phyloP scores from a whole-genome alignment of 371 early-diverging fungal species.

The Actinomucor elegans region DNA sequence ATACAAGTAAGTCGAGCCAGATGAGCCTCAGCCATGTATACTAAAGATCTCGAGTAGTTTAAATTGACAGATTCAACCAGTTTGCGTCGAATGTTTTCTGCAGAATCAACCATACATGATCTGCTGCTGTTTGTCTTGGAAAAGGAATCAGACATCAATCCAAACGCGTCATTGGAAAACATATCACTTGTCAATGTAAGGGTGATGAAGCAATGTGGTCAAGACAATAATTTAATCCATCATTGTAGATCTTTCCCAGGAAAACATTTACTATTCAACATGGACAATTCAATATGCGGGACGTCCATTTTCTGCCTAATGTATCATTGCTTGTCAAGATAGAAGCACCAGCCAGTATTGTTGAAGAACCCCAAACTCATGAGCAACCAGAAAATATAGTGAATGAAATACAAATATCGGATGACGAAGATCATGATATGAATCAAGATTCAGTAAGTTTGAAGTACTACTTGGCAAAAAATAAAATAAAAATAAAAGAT shows the following conservation, averaged over 20 bases:
- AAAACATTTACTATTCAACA: slow-evolving; percentile 10
- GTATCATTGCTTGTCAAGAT: slow-evolving; percentile 16
- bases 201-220: background rate
- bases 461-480: no score
- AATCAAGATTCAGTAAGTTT: background rate
- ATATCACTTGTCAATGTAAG: slow-evolving; percentile 9
- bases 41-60: slow-evolving; percentile 22
- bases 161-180: background rate
- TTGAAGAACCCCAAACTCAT: background rate
- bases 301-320: slow-evolving; percentile 41
- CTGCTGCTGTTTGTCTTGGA: slow-evolving; percentile 14
- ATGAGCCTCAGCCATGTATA: background rate
- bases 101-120: background rate
- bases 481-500: background rate
- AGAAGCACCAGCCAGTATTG: background rate
- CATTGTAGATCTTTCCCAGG: slow-evolving; percentile 19
- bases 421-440: background rate
- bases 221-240: no score
- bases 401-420: background rate
- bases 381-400: background rate
- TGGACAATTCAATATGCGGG: slow-evolving; percentile 14
- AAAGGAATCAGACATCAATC: background rate
- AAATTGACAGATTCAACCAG: slow-evolving; percentile 26
- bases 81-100: slow-evolving; percentile 27
- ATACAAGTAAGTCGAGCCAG: slow-evolving; percentile 19